phyloP scores from a whole-genome alignment of 345 rosid genomes.

The Eucalyptus sp. region DNA sequence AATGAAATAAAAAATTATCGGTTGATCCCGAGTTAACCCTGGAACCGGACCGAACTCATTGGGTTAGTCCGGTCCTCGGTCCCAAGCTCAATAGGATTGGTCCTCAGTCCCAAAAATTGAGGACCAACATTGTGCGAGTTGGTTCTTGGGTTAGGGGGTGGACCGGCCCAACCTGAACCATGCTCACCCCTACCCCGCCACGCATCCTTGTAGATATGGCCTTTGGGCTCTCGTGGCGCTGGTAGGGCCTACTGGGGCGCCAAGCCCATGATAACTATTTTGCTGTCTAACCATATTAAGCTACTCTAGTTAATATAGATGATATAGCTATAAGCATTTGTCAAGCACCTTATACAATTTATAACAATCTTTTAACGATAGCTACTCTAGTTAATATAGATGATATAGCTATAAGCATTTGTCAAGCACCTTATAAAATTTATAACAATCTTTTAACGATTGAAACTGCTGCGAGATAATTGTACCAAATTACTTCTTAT shows the following conservation, averaged over 20 bases:
- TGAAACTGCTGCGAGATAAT: background rate
- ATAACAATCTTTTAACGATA: background rate
- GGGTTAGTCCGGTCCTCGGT: no score
- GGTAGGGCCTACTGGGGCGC: background rate
- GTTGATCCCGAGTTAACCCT: no score
- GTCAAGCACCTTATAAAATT: background rate
- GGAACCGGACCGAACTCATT: no score
- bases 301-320: background rate
- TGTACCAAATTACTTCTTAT: background rate
- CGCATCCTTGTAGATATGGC: background rate
- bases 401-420: background rate
- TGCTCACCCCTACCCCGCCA: background rate
- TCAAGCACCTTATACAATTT: background rate
- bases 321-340: background rate
- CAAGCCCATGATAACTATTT: background rate
- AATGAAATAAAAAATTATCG: no score
- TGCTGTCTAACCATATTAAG: background rate
- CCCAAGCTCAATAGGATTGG: no score
- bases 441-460: background rate
- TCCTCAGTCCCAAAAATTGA: no score
- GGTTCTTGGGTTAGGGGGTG: no score
- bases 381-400: background rate
- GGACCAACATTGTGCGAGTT: no score
- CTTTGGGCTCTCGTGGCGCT: background rate
- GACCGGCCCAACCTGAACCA: no score